Base-by-base conservation (phyloP, 1,284 basidiomycete species). In the Tylopilus orsonianus region DNA sequence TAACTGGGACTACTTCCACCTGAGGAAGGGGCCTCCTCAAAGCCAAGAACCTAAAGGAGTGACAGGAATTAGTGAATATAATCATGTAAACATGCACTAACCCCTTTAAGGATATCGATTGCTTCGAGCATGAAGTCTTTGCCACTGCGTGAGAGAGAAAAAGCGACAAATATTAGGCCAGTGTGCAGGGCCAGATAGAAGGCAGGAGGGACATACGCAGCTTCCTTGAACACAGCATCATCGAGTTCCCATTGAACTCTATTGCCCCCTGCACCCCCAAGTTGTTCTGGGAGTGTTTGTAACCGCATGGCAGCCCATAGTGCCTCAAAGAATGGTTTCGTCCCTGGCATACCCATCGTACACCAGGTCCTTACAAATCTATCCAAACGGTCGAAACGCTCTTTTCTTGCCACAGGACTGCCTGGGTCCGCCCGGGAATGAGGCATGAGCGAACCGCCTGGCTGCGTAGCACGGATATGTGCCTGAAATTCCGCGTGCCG, bases 111-210 rank as follows among this genome's bases (percentile, higher is more conserved):
- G 41, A 89, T 71, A 58, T 89, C 83, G 49, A 90, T 81, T 13
- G 85, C 86, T 68, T 90, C 87, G 37, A 86, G 72, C 85, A 90
- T 90, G 61, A 90, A 89, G 56, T 88, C 82, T 69, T 88, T 89
- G 51, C 87, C 87, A 63, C 87, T 90, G 66, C 44, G 60, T 51
- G 56, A 54, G 55, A 54, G 44, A 60, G 46, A 34, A 22, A 34
- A 39, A 54, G 20, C 35, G 22, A 50, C 19, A 35, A 34, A 44
- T 37, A 43, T 62, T 23, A 66, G 38, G 48, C 34, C 18, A 41
- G 33, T 29, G 8, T 29, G 12, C n/a, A 44, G 40, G 29, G 22
- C 19, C 20, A 37, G 47, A 49, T 48, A 52, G 54, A 47, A 48
- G 5, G 33, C 8, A 55, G 41, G 48, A 41, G 19, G 12, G 30